Evolutionary conservation across 495 filamentous ascomycete species (phyloP).

Genomic region (Pseudevernia furfuracea): DNA sequence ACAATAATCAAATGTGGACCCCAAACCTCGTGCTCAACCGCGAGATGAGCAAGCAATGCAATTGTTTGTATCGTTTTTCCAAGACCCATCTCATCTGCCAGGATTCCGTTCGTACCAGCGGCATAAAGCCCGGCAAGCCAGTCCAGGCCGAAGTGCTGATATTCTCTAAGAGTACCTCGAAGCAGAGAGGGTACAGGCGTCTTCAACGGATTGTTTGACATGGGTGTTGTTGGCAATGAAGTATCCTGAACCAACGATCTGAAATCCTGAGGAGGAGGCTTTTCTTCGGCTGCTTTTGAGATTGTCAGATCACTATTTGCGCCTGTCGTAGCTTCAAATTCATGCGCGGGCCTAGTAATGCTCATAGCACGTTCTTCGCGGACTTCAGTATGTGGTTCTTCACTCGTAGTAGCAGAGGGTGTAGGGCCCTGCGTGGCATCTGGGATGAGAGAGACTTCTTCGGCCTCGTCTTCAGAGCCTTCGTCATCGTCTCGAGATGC

Average conservation of each 20-base stretch:
- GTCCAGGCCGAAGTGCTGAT: conserved; percentile 92
- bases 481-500: conserved; percentile 23
- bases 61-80: conserved; percentile 99
- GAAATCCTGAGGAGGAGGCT: conserved; percentile 7
- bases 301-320: conserved; percentile 3
- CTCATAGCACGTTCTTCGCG: neutral
- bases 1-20: conserved; percentile 95
- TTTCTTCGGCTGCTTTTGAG: conserved; percentile 3
- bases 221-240: conserved; percentile 34
- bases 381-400: conserved; percentile 17
- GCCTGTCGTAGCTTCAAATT: neutral
- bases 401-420: conserved; percentile 21
- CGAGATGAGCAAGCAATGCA: conserved; percentile 85
- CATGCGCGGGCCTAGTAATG: neutral
- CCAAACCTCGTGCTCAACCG: conserved; percentile 86
- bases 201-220: conserved; percentile 40
- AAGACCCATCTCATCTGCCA: conserved; percentile 99
- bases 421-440: conserved; percentile 33
- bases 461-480: conserved; percentile 33
- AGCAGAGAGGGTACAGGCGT: conserved; percentile 83
- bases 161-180: conserved; percentile 86
- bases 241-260: conserved; percentile 18
- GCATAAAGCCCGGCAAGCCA: conserved; percentile 91
- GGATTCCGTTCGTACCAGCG: conserved; percentile 90
- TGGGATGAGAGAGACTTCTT: conserved; percentile 42